Base-by-base conservation (phyloP, 1,139 yeast species). In the Waltiozyma sp. region DNA sequence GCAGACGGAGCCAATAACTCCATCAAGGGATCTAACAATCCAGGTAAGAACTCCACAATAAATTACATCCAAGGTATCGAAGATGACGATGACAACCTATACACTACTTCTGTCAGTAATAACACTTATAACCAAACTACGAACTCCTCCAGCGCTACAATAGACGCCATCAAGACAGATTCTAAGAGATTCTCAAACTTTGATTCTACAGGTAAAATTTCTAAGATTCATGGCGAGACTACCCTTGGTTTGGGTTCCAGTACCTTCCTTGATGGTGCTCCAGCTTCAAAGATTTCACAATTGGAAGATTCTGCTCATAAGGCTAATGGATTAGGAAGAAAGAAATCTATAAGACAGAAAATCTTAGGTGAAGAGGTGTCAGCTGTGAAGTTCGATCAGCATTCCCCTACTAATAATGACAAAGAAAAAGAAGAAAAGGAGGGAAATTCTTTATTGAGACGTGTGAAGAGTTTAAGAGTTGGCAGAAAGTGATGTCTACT, bases 251-350 rank as follows among this genome's bases (percentile, higher is more conserved):
- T 91, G 41, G 98, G 98, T 3, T 76, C 93, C 2, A 74, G 95
- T 2, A 91, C 98, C 0, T 91, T 91, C 60, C 62, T 91, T 51
- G 97, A 91, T 61, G 98, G 98, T 34, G 93, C 97, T 0, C 97
- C 97, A 16, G 98, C 96, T 3, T 80, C 95, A 26, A 65, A 68
- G 16, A 65, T 63, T 7, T 72, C 75, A n/a, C 63, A 65, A 28
- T 56, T 54, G 40, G 66, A 67, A 42, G 69, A 68, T 24, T 57
- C 61, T 10, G 53, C 53, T 39, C 52, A 58, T 38, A 47, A 54
- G 41, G 49, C 51, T 15, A 47, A 54, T 38, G 76, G 75, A 2
- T 60, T 82, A 46, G 72, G 74, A 23, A 75, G 89, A 63, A 85
- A 84, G 63, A 86, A 86, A 67, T 81, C 93, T 11, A 59, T 84